phyloP scores from a whole-genome alignment of 2,329 filamentous ascomycete species.

The Orbilia blumenaviensis region DNA sequence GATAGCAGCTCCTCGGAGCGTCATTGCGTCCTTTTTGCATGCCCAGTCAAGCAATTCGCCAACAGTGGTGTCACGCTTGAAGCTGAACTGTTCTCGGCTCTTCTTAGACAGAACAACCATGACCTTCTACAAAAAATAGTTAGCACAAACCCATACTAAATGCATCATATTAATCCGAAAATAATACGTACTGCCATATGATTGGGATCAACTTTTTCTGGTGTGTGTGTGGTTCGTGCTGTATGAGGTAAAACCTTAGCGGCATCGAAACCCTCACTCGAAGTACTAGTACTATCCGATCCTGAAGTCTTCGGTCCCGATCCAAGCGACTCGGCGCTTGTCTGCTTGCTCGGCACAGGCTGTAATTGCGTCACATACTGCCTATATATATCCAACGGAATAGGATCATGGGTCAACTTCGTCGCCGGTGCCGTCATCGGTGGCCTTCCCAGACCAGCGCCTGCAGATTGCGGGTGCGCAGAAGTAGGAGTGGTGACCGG shows the following conservation, averaged over 20 bases:
- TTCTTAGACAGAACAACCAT: constrained; percentile 43
- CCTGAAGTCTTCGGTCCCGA: constrained; percentile 47
- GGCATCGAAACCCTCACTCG: constrained; percentile 38
- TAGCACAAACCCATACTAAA: not conserved
- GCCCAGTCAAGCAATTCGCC: constrained; percentile 47
- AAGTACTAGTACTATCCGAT: constrained; percentile 39
- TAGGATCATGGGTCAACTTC: constrained; percentile 38
- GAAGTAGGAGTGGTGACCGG: constrained; percentile 36
- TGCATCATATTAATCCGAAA: not conserved
- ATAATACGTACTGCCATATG: constrained; percentile 8
- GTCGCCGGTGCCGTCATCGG: constrained; percentile 22
- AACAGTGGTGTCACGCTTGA: constrained; percentile 33
- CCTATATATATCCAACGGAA: constrained; percentile 39
- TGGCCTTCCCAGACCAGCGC: not conserved
- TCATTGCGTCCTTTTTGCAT: constrained; percentile 46
- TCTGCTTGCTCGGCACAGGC: constrained; percentile 8
- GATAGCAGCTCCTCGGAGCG: constrained; percentile 44
- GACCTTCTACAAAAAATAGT: constrained; percentile 25
- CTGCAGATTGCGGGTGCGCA: constrained; percentile 22
- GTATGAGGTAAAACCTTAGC: not conserved
- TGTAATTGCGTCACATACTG: constrained; percentile 31
- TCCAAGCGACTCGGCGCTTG: constrained; percentile 24
- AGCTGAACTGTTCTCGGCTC: constrained; percentile 25
- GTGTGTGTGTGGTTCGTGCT: not conserved
- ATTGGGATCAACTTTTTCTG: constrained; percentile 12